Base-by-base conservation (phyloP, 257 asterid genomes). In the Dorcoceras hygrometricum region DNA sequence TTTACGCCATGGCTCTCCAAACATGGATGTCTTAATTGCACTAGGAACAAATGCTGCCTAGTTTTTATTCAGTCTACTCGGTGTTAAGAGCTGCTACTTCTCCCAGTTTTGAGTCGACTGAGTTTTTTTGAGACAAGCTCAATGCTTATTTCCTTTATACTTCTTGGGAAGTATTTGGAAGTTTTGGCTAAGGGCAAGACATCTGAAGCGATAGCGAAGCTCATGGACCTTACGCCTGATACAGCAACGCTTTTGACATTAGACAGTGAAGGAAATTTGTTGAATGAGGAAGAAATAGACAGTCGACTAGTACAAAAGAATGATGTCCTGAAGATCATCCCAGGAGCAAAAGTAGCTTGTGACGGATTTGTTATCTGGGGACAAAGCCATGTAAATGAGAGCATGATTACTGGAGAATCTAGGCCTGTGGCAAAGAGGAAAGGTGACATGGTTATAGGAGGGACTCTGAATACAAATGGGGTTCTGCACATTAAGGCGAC, bases 341-440 rank as follows among this genome's bases (percentile, higher is more conserved):
- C 94, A 1, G 94, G 94, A 6, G 83, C 88, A 3, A 83, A 82
- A 78, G 76, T 86, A 4, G 79, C 94, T 0, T 83, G 86, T 31
- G 94, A 86, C 75, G 94, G 94, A 23, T 29, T 76, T 23, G 86
- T 86, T 8, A 68, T 75, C 6, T 77, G 90, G 94, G 94, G 94
- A 11, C 82, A 78, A 36, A 84, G 94, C 50, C 80, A 80, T 63
- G 80, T 80, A 19, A 71, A 78, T 9, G 95, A 87, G 80, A 84
- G 95, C 80, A 87, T 87, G 95, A 79, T 87, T 69, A 87, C 95
- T 4, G 95, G 90, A 64, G 95, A 87, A 61, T 80, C 88, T 8
- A 70, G 75, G 78, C 83, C 87, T 0, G 80, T 78, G 48, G 77
- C 78, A 0, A 87, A 80, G 73, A 66, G 70, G 66, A 80, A 77